Evolutionary conservation across 805 yeast species (phyloP), one percentile per base, ranked within the genome.

Genomic region (Candida parachauliodes): DNA sequence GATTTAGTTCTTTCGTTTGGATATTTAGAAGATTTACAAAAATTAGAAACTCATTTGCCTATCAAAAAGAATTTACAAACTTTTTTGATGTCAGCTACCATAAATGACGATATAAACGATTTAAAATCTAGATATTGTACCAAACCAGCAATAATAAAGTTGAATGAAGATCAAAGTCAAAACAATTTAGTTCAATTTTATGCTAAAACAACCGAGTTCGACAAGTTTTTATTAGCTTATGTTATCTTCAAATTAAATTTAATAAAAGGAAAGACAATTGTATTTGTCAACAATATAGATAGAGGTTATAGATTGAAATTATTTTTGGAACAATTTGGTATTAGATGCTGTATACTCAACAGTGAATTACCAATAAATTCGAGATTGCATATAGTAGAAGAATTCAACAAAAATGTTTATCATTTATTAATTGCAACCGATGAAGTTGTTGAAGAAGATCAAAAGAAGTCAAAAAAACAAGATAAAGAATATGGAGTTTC

Each of bases 71-170:
- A 76, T 42, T 67, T 86, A 48, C 98, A 93, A 64, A 81, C 93
- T 2, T 93, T 88, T 62, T 67, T 93, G 48, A 93, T 93, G 98
- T 85, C 95, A 61, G 98, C 98, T 2, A 93, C 98, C 3, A 67
- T 93, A 42, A 85, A 80, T 54, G 95, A 87, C 30, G 95, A 87
- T 31, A 77, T 91, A 45, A 79, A 85, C 42, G 77, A 74, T 32
- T 63, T 93, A 50, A 91, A 91, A 60, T 60, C 67, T 35, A 76
- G 76, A 52, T 89, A 84, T 60, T 91, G 97, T 61, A 79, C 87
- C 40, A 73, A 70, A 41, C 94, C 96, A 2, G 96, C 94, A 1
- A 75, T 86, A 17, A 67, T 93, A 46, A 84, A 81, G 52, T 71
- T 91, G 26, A 81, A 83, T 48, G 93, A 86, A 49, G 76, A 74